These are phyloP conservation scores for Candida takata DNA, from an alignment of 805 yeast genomes.

Conservation along the genomic window DNA sequence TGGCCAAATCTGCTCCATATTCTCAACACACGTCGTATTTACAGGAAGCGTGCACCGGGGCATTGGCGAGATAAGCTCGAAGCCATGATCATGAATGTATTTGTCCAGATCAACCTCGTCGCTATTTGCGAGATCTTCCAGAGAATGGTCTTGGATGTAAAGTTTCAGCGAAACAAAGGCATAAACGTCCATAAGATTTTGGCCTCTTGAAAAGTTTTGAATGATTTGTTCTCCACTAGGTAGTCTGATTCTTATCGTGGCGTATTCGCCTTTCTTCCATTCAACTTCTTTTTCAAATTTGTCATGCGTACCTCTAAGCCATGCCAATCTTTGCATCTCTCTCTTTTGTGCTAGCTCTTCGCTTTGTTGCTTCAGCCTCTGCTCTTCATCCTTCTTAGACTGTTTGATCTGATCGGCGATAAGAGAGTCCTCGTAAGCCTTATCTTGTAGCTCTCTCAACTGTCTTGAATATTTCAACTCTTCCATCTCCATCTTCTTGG, in stretches of 20 bases:
- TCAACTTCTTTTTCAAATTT: slow-evolving; percentile 8
- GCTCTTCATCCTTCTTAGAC: slow-evolving; percentile 32
- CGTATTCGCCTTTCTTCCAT: slow-evolving; percentile 26
- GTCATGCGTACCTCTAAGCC: slow-evolving; percentile 8
- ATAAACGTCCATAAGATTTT: slow-evolving; percentile 42
- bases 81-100: slow-evolving; percentile 40
- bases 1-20: slow-evolving; percentile 54
- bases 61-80: slow-evolving; percentile 54
- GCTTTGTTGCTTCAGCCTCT: slow-evolving; percentile 18
- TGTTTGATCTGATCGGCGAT: slow-evolving; percentile 49
- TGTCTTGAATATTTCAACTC: slow-evolving; percentile 53
- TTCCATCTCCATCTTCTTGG: slow-evolving; percentile 53
- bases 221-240: slow-evolving; percentile 47
- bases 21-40: slow-evolving; percentile 29
- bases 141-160: slow-evolving; percentile 11
- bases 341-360: slow-evolving; percentile 2
- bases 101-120: slow-evolving; percentile 9
- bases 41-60: slow-evolving; percentile 47
- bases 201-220: slow-evolving; percentile 33
- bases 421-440: slow-evolving; percentile 57
- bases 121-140: slow-evolving; percentile 1
- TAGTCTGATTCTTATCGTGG: slow-evolving; percentile 46
- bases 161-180: slow-evolving; percentile 40
- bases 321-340: slow-evolving; percentile 8
- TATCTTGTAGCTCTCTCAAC: slow-evolving; percentile 57